These are phyloP conservation scores for Xylariaceae sp. DNA, from an alignment of 2,329 filamentous ascomycete genomes.

Conservation along the genomic window DNA sequence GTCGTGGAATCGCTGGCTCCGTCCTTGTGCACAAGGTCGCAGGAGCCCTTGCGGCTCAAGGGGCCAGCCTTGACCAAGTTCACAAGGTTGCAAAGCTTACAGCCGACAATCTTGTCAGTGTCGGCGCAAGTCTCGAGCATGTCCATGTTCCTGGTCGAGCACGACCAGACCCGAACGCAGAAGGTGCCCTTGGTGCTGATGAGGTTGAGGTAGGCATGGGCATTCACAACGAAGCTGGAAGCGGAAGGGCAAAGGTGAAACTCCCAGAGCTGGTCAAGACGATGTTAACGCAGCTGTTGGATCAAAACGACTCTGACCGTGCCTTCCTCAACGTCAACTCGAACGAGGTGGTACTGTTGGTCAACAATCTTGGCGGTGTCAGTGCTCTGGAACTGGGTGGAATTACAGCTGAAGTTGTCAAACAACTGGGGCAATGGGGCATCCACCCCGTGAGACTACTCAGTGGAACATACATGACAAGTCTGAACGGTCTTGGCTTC, in stretches of 20 bases:
- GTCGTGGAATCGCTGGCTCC: constrained; percentile 86
- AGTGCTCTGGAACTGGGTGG: constrained; percentile 68
- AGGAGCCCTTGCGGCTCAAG: constrained; percentile 74
- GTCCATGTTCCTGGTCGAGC: constrained; percentile 87
- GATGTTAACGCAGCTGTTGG: constrained; percentile 68
- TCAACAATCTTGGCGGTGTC: constrained; percentile 75
- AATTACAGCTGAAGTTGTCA: constrained; percentile 64
- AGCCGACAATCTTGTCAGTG: constrained; percentile 74
- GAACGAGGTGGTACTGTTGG: constrained; percentile 62
- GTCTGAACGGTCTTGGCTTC: constrained; percentile 71
- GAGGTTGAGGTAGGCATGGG: constrained; percentile 71
- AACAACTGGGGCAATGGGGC: constrained; percentile 55
- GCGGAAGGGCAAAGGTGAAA: constrained; percentile 45
- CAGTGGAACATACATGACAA: constrained; percentile 73
- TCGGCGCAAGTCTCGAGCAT: constrained; percentile 81
- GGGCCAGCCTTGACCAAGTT: constrained; percentile 65
- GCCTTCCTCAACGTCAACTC: constrained; percentile 61
- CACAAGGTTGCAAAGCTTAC: constrained; percentile 66
- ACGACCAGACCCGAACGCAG: constrained; percentile 41
- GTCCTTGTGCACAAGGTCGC: constrained; percentile 88
- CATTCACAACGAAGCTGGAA: constrained; percentile 68
- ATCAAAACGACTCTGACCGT: constrained; percentile 62
- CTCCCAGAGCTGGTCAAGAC: constrained; percentile 52
- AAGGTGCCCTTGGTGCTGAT: constrained; percentile 50
- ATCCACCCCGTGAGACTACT: constrained; percentile 63